Conservation (phyloP, 441 rosid species). For the Populus trichocarpa region DNA sequence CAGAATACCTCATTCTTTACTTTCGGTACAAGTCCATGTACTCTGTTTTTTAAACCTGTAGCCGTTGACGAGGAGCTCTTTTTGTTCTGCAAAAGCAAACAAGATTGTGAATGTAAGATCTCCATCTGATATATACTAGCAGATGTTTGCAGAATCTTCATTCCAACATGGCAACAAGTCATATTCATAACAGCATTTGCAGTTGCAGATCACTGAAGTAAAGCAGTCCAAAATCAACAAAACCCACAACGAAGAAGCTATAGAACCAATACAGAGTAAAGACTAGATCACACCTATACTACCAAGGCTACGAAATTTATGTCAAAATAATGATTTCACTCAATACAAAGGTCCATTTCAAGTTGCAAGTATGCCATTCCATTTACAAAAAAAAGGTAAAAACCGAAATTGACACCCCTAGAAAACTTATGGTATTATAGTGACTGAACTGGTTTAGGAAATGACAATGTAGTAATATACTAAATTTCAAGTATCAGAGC, state of each 20-base stretch:
- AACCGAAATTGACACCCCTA: not conserved
- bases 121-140: not conserved
- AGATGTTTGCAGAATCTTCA: not conserved
- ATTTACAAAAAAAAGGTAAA: not conserved
- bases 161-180: not conserved
- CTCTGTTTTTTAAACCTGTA: conserved; percentile 37
- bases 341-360: not conserved
- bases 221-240: not conserved
- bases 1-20: conserved; percentile 46
- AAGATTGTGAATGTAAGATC: conserved; percentile 17
- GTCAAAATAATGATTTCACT: not conserved
- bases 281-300: not conserved
- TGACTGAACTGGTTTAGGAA: not conserved
- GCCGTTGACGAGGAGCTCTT: conserved; percentile 38
- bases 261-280: not conserved
- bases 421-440: not conserved
- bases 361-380: not conserved
- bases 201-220: not conserved
- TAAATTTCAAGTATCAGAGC: not conserved
- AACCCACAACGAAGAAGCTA: not conserved
- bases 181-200: not conserved
- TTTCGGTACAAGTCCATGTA: conserved; percentile 33
- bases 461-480: not conserved
- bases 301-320: not conserved
- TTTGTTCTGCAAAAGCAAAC: conserved; percentile 46